Percentiles rank a stretch among this genome's conserved stretches.
Conservation (phyloP, 495 filamentous ascomycete species). For the Penicillium riverlandense region DNA sequence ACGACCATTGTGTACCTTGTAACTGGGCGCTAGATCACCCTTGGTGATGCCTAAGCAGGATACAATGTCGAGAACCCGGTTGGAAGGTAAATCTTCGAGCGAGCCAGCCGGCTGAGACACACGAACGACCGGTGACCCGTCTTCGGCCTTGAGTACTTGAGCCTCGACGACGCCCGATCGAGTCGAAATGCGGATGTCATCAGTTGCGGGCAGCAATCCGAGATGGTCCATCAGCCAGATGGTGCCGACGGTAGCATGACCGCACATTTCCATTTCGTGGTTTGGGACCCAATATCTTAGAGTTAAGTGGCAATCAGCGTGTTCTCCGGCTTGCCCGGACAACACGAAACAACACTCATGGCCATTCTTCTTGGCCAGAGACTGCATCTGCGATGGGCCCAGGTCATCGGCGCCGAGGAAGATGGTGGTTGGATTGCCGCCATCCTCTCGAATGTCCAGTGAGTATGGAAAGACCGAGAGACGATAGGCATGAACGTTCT, state of each 20-base stretch:
- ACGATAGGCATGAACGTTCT: too few relatives aligned
- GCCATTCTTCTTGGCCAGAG: not conserved
- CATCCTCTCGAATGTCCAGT: not conserved
- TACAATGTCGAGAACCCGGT: not conserved
- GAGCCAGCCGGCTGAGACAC: not conserved
- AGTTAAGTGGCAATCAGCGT: not conserved
- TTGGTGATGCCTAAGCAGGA: not conserved
- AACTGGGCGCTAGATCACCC: not conserved
- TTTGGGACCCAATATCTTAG: constrained; percentile 5
- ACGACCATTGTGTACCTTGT: constrained; percentile 1
- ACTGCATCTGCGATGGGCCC: constrained; percentile 1
- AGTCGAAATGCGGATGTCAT: constrained; percentile 4
- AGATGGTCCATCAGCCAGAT: constrained; percentile 6
- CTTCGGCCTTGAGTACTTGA: not conserved
- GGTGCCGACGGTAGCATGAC: constrained; percentile 6
- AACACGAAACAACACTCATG: constrained; percentile 8
- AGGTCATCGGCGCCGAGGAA: constrained; percentile 1
- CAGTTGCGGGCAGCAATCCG: not conserved
- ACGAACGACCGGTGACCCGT: not conserved
- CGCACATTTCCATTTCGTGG: constrained; percentile 11
- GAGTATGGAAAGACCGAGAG: too few relatives aligned
- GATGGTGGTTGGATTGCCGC: constrained; percentile 5
- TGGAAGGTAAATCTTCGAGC: not conserved
- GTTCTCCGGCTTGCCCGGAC: not conserved
- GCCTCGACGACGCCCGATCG: constrained; percentile 4